phyloP scores from a whole-genome alignment of 306 rosid species.

The Lablab purpureus region DNA sequence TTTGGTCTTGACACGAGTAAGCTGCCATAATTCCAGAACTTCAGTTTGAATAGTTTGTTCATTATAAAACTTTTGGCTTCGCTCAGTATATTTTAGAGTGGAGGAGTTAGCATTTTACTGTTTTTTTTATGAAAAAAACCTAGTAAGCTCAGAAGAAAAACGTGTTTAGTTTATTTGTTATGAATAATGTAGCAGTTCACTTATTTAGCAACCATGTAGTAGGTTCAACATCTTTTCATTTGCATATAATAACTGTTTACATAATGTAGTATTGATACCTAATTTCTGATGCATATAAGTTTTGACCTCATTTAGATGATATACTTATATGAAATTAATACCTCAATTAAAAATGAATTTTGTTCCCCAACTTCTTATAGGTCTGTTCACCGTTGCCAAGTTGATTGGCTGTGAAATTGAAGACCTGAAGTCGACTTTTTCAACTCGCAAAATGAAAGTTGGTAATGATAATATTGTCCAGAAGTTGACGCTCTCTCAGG shows the following conservation, averaged over 20 bases:
- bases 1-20: not conserved
- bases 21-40: not conserved
- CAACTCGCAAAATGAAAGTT: slow-evolving; percentile 93
- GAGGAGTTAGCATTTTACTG: slow-evolving; percentile 14
- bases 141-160: not conserved
- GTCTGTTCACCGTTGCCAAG: slow-evolving; percentile 68
- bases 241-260: slow-evolving; percentile 7
- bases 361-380: slow-evolving; percentile 59
- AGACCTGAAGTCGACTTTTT: slow-evolving; percentile 80
- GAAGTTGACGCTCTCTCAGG: slow-evolving; percentile 88
- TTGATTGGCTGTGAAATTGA: slow-evolving; percentile 82
- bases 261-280: slow-evolving; percentile 13
- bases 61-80: slow-evolving; percentile 9
- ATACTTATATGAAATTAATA: slow-evolving; percentile 29
- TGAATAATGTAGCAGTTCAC: slow-evolving; percentile 24
- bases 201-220: slow-evolving; percentile 5
- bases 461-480: slow-evolving; percentile 90
- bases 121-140: not conserved
- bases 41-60: not conserved
- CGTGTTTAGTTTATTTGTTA: not conserved
- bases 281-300: slow-evolving; percentile 11
- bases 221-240: slow-evolving; percentile 10
- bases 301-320: slow-evolving; percentile 18
- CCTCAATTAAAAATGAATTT: slow-evolving; percentile 36
- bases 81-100: slow-evolving; percentile 20